Base-by-base conservation (phyloP, 139 green algal genomes). In the Haematococcus lacustris region DNA sequence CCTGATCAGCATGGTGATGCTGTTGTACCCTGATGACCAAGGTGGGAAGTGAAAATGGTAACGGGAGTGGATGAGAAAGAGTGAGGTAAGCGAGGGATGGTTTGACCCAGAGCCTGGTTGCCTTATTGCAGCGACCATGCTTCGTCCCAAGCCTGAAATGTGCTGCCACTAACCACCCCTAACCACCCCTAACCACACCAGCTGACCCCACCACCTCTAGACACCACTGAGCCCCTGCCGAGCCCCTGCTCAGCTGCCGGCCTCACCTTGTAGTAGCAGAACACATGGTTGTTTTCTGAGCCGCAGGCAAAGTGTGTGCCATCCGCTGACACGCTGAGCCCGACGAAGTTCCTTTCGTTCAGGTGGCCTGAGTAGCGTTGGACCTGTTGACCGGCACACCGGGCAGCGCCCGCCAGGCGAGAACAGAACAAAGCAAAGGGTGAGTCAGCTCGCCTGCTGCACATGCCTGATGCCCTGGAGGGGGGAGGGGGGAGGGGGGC, bases 281-380 rank as follows among this genome's bases (percentile, higher is more conserved):
- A 75, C 37, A 87, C 78, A 66, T 78, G 63, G 62, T 86, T 84
- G 30, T 78, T 92, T 73, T 98, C 94, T 37, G 73, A 89, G 51
- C 94, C 94, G 66, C 87, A 92, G 4, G 93, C 94, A 0, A 97
- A 73, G 53, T 95, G 91, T n/a, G n/a, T n/a, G 41, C 72, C 72
- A 6, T 57, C 39, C 17, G 28, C 13, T 0, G 90, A 80, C 0
- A 86, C 85, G 13, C 74, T 81, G 32, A 98, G 79, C 23, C 94
- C 94, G n/a, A 97, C 93, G 79, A 98, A 98, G 79, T 98, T 97
- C 71, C 92, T 91, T 75, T 95, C 87, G 57, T 98, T 98, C 40
- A 71, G 61, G 76, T 98, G 94, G 33, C 94, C 94, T 1, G 64
- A 66, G 74, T 86, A 95, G n/a, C n/a, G n/a, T n/a, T n/a, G n/a